Conservation (phyloP, 441 rosid genomes). For the Raphanus hybrid region DNA sequence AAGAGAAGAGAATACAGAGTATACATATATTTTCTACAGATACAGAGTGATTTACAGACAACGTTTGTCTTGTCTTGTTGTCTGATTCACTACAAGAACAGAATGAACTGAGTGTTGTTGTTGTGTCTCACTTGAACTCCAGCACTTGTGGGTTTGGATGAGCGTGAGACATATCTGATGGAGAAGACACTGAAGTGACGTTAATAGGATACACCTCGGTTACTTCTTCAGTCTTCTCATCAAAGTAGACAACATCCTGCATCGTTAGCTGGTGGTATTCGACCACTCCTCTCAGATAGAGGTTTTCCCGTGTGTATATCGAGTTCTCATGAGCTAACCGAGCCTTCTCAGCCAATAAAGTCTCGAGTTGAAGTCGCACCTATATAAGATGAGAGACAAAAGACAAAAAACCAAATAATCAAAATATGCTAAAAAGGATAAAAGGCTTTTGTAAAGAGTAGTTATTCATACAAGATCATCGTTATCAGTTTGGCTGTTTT, state of each 20-base stretch:
- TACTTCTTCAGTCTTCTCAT: conserved; percentile 68
- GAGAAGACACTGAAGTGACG: conserved; percentile 44
- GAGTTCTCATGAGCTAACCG: conserved; percentile 77
- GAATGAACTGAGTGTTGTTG: conserved; percentile 1
- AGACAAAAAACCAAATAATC: not conserved
- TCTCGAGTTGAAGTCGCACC: conserved; percentile 72
- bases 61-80: conserved; percentile 13
- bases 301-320: conserved; percentile 64
- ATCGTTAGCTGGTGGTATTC: conserved; percentile 77
- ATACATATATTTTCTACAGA: too few relatives aligned
- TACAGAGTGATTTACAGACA: too few relatives aligned
- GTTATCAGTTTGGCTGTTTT: conserved; percentile 59
- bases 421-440: conserved; percentile 4
- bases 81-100: conserved; percentile 34
- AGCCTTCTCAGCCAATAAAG: conserved; percentile 70
- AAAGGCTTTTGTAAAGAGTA: not conserved
- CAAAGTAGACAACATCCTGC: conserved; percentile 77
- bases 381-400: conserved; percentile 10
- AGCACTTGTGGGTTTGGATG: conserved; percentile 24
- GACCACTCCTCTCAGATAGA: conserved; percentile 70
- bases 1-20: too few relatives aligned
- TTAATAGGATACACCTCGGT: conserved; percentile 70
- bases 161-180: conserved; percentile 35
- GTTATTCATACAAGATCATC: conserved; percentile 59
- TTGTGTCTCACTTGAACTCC: conserved; percentile 35